phyloP scores from a whole-genome alignment of 1,284 basidiomycete species.

The Tremellales sp. region DNA sequence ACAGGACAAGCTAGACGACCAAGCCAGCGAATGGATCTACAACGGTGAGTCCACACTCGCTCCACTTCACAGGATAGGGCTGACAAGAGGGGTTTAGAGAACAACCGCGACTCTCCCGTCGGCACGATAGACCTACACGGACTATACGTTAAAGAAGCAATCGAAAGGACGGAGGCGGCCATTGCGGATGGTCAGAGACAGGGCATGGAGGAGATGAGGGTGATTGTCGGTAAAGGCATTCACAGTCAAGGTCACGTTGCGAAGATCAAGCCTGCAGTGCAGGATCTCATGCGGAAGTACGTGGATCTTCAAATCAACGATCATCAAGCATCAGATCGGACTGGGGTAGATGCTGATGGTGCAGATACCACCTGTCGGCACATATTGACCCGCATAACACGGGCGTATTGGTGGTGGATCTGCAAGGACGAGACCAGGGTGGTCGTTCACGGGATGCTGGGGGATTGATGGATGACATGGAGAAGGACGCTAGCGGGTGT shows the following conservation, averaged over 20 bases:
- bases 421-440: slow-evolving; percentile 55
- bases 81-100: slow-evolving; percentile 54
- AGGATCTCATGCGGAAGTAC: slow-evolving; percentile 73
- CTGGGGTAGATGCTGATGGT: background rate
- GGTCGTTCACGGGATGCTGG: slow-evolving; percentile 50
- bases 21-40: slow-evolving; percentile 90
- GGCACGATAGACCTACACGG: slow-evolving; percentile 87
- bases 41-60: slow-evolving; percentile 52
- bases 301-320: too few relatives aligned
- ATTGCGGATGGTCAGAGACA: slow-evolving; percentile 63
- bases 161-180: slow-evolving; percentile 63
- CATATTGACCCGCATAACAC: slow-evolving; percentile 75
- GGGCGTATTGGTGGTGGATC: slow-evolving; percentile 79
- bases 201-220: slow-evolving; percentile 65
- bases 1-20: slow-evolving; percentile 75
- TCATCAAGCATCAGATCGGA: background rate
- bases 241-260: slow-evolving; percentile 76
- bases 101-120: slow-evolving; percentile 69
- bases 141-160: slow-evolving; percentile 89
- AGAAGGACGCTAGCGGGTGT: slow-evolving; percentile 57
- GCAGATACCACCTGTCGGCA: slow-evolving; percentile 70
- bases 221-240: slow-evolving; percentile 89
- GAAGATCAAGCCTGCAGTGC: slow-evolving; percentile 91
- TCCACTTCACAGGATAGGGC: background rate
- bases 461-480: slow-evolving; percentile 59